Conservation (phyloP, 495 filamentous ascomycete genomes). For the Neurospora sp. region DNA sequence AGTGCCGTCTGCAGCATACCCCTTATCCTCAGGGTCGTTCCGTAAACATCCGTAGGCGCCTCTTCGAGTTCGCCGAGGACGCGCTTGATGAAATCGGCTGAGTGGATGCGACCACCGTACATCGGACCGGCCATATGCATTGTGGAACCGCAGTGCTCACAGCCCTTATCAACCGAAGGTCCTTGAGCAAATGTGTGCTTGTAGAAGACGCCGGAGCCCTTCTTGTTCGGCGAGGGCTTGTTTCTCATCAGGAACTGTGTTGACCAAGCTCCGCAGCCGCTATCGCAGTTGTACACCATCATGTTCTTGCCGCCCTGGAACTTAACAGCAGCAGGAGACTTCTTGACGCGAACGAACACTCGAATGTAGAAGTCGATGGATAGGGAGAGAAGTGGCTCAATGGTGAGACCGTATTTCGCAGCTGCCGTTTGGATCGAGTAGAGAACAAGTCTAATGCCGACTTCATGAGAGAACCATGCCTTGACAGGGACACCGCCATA, state of each 20-base stretch:
- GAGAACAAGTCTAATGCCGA: conserved; percentile 74
- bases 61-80: conserved; percentile 60
- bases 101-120: conserved; percentile 88
- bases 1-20: conserved; percentile 86
- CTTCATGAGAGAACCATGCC: conserved; percentile 78
- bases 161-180: conserved; percentile 50
- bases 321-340: conserved; percentile 75
- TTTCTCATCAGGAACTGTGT: conserved; percentile 65
- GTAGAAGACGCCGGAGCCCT: conserved; percentile 53
- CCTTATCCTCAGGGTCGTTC: conserved; percentile 68
- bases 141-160: conserved; percentile 75
- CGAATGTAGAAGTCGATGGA: conserved; percentile 95
- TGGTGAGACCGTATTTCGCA: conserved; percentile 75
- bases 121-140: conserved; percentile 87
- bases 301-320: conserved; percentile 82
- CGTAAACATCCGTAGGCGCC: conserved; percentile 54
- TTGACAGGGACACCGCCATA: conserved; percentile 87
- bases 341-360: conserved; percentile 74
- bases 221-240: conserved; percentile 53
- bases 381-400: conserved; percentile 85
- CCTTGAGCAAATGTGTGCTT: conserved; percentile 65
- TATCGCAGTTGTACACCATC: conserved; percentile 83
- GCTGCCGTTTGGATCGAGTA: conserved; percentile 69
- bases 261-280: conserved; percentile 80
- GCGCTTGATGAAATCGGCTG: conserved; percentile 63